Conservation (phyloP, 768 basidiomycete species). For the Nidularia pulvinata region DNA sequence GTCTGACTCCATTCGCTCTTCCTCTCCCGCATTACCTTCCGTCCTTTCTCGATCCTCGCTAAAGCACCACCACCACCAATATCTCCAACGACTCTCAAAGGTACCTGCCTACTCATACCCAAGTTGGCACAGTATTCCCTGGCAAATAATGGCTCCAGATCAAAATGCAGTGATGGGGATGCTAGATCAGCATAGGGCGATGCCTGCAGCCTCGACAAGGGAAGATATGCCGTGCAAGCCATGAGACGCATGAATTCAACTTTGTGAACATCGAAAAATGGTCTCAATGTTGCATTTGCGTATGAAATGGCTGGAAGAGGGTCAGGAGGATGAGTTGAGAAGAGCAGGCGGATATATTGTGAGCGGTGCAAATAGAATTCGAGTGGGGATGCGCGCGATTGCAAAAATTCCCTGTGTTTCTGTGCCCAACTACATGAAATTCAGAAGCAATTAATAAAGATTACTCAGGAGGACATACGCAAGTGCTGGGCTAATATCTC, state of each 20-base stretch:
- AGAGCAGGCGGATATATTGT: conserved; percentile 81
- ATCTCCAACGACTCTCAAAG: conserved; percentile 87
- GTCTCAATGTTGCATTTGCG: conserved; percentile 62
- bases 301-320: conserved; percentile 68
- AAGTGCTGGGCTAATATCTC: conserved; percentile 79
- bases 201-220: conserved; percentile 57
- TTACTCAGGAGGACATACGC: conserved; percentile 37
- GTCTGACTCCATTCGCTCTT: conserved; percentile 92
- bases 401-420: conserved; percentile 65
- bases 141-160: conserved; percentile 82
- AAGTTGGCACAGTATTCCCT: conserved; percentile 88
- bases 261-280: conserved; percentile 63
- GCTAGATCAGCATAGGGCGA: conserved; percentile 82
- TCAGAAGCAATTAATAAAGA: conserved; percentile 2
- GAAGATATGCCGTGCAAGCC: conserved; percentile 70
- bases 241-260: conserved; percentile 71
- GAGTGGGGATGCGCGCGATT: conserved; percentile 71
- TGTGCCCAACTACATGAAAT: conserved; percentile 70
- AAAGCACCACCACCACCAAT: conserved; percentile 93
- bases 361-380: conserved; percentile 92
- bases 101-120: conserved; percentile 88
- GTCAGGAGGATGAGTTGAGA: conserved; percentile 59
- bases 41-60: conserved; percentile 91
- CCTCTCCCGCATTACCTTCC: conserved; percentile 90
- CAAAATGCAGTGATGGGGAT: conserved; percentile 68